These are phyloP conservation scores for Candida sithepensis DNA, from an alignment of 805 yeast species.

Conservation along the genomic window DNA sequence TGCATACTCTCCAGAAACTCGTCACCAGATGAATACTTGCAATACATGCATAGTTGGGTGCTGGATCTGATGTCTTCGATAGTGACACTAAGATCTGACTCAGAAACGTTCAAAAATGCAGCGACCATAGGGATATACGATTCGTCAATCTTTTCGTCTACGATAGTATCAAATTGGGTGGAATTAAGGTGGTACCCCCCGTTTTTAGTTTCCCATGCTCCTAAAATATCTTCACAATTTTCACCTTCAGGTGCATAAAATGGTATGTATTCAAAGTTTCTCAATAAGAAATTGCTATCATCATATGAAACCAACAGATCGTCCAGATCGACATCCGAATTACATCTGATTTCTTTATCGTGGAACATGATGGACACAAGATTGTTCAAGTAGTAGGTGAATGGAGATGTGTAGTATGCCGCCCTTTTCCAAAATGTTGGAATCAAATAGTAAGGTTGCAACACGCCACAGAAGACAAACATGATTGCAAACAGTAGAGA, in stretches of 20 bases:
- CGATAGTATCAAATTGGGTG: not conserved
- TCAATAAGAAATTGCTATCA: not conserved
- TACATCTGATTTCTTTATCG: conserved; percentile 35
- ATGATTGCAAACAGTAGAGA: conserved; percentile 34
- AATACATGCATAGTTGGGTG: conserved; percentile 16
- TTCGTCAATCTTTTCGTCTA: not conserved
- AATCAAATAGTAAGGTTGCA: conserved; percentile 40
- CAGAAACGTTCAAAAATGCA: not conserved
- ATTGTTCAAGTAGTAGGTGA: conserved; percentile 44
- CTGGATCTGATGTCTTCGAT: not conserved
- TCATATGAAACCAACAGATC: not conserved
- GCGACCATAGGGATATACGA: not conserved
- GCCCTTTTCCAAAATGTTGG: conserved; percentile 48
- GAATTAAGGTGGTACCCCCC: not conserved
- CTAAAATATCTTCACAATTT: not conserved
- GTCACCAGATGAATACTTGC: conserved; percentile 19
- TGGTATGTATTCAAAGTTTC: not conserved
- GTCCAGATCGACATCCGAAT: not conserved
- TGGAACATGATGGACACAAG: conserved; percentile 39
- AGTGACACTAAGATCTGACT: not conserved
- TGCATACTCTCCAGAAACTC: conserved; percentile 17
- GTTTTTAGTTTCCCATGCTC: not conserved
- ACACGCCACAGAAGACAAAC: conserved; percentile 37
- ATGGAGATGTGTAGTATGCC: conserved; percentile 40
- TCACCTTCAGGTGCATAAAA: not conserved